Base-by-base conservation (phyloP, 2,329 filamentous ascomycete genomes). In the Incumbomyces delicatus region DNA sequence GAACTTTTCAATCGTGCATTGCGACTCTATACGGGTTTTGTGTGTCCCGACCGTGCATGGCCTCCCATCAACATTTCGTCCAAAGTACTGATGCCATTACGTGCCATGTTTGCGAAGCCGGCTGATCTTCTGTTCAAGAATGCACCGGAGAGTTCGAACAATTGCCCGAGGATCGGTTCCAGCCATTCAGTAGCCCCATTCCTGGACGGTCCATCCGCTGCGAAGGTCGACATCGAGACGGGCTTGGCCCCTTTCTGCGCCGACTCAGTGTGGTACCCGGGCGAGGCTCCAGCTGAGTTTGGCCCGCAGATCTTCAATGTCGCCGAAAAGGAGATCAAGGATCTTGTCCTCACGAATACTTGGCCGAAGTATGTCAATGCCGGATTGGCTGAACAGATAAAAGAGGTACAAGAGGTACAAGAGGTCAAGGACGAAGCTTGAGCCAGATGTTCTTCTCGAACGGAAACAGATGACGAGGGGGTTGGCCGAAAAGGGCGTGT, bases 281-380 rank as follows among this genome's bases (percentile, higher is more conserved):
- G 42, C 4, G 33, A 36, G 33, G 38, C 38, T 5, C 42, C 42
- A 13, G 13, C 32, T 12, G 34, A 20, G 13, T 81, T 81, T 44
- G 61, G 68, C 47, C 58, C 62, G 11, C 51, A 57, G 0, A 66
- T 80, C 0, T 82, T 81, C 55, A 76, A 80, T 52, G 65, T 63
- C 2, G 75, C 77, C 0, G 69, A 76, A 53, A 61, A 58, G 3
- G 71, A 69, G 48, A 72, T 81, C 62, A 80, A 77, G 61, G 76
- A 80, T 47, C 65, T 81, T 2, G 77, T 82, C 1, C 61, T 80
- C 44, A 78, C 76, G 7, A 81, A 81, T 58, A 81, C 78, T 0
- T 82, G 78, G 78, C 72, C 74, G 27, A 77, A 75, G 57, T 79
- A 74, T 54, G 68, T 76, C n/a, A 47, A 52, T 18, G 36, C 44